Conservation (phyloP, 352 stramenopile species). For the Pythium biforme region DNA sequence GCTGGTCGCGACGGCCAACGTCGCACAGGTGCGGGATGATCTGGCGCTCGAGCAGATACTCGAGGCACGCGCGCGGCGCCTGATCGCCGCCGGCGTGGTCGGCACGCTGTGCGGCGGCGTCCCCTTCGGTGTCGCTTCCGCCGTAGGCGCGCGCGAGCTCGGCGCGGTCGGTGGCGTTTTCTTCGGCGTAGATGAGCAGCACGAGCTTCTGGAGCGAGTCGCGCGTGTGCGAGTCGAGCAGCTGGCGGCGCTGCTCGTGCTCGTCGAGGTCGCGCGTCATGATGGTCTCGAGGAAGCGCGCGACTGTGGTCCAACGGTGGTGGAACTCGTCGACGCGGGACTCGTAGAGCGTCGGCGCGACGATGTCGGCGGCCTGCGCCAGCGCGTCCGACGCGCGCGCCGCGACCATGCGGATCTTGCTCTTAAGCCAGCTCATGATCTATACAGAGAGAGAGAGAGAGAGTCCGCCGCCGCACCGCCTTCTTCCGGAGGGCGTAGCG, state of each 20-base stretch:
- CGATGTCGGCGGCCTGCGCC: conserved; percentile 75
- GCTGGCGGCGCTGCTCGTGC: conserved; percentile 64
- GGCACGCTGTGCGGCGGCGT: conserved; percentile 7
- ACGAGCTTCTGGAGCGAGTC: conserved; percentile 86
- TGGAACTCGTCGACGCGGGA: conserved; percentile 84
- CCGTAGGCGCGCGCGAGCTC: conserved; percentile 48
- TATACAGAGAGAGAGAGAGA: neutral
- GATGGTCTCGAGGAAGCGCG: conserved; percentile 75
- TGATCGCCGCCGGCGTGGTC: conserved; percentile 32
- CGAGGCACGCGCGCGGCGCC: conserved; percentile 57
- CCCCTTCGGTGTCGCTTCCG: conserved; percentile 21
- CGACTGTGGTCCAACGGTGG: conserved; percentile 76
- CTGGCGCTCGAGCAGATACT: conserved; percentile 85
- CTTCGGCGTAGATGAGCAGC: conserved; percentile 83
- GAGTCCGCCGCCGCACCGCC: neutral
- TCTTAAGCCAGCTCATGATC: conserved; percentile 68
- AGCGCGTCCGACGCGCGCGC: conserved; percentile 68
- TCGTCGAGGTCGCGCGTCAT: conserved; percentile 63
- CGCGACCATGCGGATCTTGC: conserved; percentile 74
- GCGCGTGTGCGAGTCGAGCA: conserved; percentile 78
- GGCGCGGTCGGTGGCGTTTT: conserved; percentile 69
- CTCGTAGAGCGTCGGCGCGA: conserved; percentile 80
- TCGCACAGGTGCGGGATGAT: conserved; percentile 80
- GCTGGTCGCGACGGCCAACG: conserved; percentile 62
- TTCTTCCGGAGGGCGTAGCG: neutral